These are phyloP conservation scores for Trichoderma atroviride DNA, from an alignment of 2,329 filamentous ascomycete species.

Conservation along the genomic window DNA sequence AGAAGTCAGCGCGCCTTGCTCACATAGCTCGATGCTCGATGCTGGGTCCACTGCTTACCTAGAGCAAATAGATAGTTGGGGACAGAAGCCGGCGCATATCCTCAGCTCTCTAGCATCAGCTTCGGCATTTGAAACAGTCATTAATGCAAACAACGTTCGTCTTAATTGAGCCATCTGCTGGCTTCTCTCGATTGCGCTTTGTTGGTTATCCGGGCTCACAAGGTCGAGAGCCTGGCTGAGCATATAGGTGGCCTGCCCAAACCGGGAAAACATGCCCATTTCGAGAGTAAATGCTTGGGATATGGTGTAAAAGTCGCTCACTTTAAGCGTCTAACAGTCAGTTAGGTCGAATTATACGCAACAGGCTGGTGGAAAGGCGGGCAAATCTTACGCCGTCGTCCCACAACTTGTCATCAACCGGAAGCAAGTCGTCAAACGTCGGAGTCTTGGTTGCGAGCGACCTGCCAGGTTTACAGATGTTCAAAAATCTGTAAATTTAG, in stretches of 20 bases:
- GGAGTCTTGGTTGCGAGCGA: background rate
- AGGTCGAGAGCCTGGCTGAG: constrained; percentile 9
- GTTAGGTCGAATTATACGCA: background rate
- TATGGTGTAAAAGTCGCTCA: background rate
- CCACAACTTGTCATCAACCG: constrained; percentile 4
- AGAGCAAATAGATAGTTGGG: background rate
- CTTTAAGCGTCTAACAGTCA: background rate
- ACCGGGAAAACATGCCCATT: constrained; percentile 8
- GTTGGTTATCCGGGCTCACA: constrained; percentile 3
- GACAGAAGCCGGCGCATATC: constrained; percentile 1
- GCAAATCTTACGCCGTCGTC: background rate
- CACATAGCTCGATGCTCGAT: background rate
- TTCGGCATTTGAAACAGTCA: constrained; percentile 4
- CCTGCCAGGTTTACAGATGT: background rate
- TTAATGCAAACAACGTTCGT: background rate
- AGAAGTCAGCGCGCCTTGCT: background rate
- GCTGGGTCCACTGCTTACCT: background rate
- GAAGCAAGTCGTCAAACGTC: background rate
- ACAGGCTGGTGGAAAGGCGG: background rate
- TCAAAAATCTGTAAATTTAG: background rate
- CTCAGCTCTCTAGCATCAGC: constrained; percentile 1
- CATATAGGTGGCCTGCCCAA: constrained; percentile 1
- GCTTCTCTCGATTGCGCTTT: background rate
- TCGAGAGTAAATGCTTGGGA: background rate
- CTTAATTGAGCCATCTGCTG: constrained; percentile 1